Evolutionary conservation across 1,284 basidiomycete species (phyloP).

Genomic region (Pholiota adiposa): DNA sequence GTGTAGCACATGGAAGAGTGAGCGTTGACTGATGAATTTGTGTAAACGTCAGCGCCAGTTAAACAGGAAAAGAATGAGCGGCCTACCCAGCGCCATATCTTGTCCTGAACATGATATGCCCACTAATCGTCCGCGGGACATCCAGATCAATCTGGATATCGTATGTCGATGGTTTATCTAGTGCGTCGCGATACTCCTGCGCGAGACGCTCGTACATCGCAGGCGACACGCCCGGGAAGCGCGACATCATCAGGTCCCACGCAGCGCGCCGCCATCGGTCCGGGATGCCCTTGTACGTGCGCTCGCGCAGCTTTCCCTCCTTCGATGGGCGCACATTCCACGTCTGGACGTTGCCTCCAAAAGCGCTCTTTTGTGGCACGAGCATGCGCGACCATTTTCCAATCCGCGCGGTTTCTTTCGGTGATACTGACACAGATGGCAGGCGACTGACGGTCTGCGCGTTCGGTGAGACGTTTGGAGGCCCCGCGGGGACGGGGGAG

Average conservation of each 20-base stretch:
- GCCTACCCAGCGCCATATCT: constrained; percentile 91
- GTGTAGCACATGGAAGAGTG: constrained; percentile 94
- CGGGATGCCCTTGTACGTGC: constrained; percentile 95
- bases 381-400: constrained; percentile 93
- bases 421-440: constrained; percentile 49
- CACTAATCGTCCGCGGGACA: constrained; percentile 95
- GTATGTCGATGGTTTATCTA: constrained; percentile 83
- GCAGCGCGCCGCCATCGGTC: constrained; percentile 94
- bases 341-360: constrained; percentile 74
- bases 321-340: constrained; percentile 75
- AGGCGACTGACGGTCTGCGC: constrained; percentile 46
- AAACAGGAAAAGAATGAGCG: not conserved
- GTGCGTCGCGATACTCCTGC: constrained; percentile 62
- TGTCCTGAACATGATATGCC: constrained; percentile 94
- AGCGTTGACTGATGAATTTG: constrained; percentile 70
- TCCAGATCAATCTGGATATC: constrained; percentile 99
- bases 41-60: not conserved
- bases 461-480: constrained; percentile 42
- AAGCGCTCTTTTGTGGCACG: constrained; percentile 65
- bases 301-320: constrained; percentile 65
- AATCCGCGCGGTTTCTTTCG: constrained; percentile 74
- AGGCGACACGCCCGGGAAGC: constrained; percentile 50
- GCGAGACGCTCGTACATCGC: constrained; percentile 47
- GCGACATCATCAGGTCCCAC: constrained; percentile 82
- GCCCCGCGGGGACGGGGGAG: constrained; percentile 47